Conservation (phyloP, 495 filamentous ascomycete genomes). For the Trichoderma parareesei region DNA sequence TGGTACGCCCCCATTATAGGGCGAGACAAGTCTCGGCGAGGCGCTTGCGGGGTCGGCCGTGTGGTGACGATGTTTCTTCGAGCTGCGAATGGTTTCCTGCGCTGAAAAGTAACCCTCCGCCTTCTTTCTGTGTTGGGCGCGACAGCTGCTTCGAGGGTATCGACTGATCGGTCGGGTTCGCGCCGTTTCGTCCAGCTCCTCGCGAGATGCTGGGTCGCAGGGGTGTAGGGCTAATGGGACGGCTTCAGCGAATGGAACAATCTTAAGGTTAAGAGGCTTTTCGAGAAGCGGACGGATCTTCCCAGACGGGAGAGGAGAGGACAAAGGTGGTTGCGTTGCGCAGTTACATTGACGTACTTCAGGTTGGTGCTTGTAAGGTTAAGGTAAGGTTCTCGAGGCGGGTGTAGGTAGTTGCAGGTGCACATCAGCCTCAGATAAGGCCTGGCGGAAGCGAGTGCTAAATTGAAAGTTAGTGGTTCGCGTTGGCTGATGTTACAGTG, state of each 20-base stretch:
- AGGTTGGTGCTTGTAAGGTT: no score
- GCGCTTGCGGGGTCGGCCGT: background rate
- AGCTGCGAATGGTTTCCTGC: background rate
- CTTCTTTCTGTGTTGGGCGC: background rate
- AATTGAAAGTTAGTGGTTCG: background rate
- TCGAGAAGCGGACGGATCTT: background rate
- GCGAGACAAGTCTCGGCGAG: slow-evolving; percentile 1
- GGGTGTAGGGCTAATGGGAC: background rate
- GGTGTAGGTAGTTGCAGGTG: background rate
- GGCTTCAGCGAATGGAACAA: background rate
- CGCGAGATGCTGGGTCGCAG: background rate
- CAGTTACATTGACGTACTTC: background rate
- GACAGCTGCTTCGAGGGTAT: background rate
- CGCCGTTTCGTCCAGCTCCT: background rate
- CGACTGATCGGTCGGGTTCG: background rate
- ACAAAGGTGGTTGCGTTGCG: background rate
- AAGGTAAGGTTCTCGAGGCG: no score
- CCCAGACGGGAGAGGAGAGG: background rate
- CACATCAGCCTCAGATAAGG: background rate
- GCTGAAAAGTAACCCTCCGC: background rate
- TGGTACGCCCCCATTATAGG: slow-evolving; percentile 6
- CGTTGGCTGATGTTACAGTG: slow-evolving; percentile 7
- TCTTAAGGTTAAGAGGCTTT: background rate
- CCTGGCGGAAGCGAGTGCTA: background rate
- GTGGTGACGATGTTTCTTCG: background rate